A percentile compares a stretch with the other conserved stretches of the same genome.
Evolutionary conservation across 2,329 filamentous ascomycete genomes (phyloP).

Genomic region (Microsporum ferrugineum): DNA sequence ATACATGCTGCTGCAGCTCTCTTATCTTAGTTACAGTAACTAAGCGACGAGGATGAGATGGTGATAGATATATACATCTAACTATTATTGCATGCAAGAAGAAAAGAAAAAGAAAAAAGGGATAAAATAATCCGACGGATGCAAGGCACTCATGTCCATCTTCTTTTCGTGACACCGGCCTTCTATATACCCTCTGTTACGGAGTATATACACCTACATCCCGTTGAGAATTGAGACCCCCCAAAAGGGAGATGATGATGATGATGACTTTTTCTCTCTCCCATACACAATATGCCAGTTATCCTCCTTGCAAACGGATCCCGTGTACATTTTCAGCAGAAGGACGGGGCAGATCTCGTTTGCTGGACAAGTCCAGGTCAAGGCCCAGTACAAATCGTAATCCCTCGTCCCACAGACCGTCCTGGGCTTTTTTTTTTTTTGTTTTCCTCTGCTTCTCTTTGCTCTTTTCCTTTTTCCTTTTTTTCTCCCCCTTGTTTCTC

Average conservation of each 20-base stretch:
- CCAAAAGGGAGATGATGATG: not conserved
- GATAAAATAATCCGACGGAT: not conserved
- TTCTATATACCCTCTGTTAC: not conserved
- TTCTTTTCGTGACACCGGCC: not conserved
- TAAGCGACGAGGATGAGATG: not conserved
- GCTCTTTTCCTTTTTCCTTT: not conserved
- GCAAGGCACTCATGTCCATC: constrained; percentile 1
- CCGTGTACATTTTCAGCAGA: not conserved
- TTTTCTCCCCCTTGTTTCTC: not conserved
- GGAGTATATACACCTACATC: not conserved
- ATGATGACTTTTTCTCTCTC: not conserved
- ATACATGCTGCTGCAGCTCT: not conserved
- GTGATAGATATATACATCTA: not conserved
- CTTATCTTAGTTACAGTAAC: not conserved
- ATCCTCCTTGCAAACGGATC: not conserved
- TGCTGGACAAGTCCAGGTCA: not conserved
- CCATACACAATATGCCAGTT: not conserved
- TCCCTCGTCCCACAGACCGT: not conserved
- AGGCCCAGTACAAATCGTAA: not conserved
- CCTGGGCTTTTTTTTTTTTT: not conserved
- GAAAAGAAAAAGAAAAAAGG: too few species aligned
- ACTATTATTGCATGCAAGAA: not conserved
- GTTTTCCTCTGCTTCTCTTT: not conserved
- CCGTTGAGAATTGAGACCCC: not conserved
- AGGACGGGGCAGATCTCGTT: not conserved